Conservation (phyloP, 2,329 filamentous ascomycete genomes). For the Claviceps spartinae region DNA sequence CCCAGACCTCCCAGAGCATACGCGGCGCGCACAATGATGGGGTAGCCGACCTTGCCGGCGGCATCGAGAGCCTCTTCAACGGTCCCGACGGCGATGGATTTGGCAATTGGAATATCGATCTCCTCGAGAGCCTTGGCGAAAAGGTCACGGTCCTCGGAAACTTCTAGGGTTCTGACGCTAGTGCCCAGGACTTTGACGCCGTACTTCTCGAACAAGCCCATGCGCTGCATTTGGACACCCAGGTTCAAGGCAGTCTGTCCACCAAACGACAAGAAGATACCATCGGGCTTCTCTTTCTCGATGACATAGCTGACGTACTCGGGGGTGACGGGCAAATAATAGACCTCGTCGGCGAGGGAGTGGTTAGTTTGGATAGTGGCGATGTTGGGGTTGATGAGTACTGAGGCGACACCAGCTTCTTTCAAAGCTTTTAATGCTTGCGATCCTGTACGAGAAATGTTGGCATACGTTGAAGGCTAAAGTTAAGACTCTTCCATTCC, state of each 20-base stretch:
- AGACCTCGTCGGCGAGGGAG: conserved; percentile 89
- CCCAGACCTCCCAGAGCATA: conserved; percentile 94
- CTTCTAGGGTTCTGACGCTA: conserved; percentile 84
- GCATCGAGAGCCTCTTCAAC: conserved; percentile 86
- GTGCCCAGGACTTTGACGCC: conserved; percentile 93
- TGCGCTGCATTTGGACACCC: conserved; percentile 92
- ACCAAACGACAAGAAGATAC: conserved; percentile 93
- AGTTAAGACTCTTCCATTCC: not conserved
- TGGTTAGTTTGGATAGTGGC: conserved; percentile 97
- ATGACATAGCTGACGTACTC: conserved; percentile 98
- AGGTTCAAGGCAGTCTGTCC: conserved; percentile 95
- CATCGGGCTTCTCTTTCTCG: conserved; percentile 88
- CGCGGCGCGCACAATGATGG: conserved; percentile 93
- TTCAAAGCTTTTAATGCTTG: conserved; percentile 95
- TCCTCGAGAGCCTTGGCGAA: conserved; percentile 93
- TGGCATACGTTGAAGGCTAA: conserved; percentile 4
- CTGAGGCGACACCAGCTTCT: conserved; percentile 80
- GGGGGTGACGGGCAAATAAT: conserved; percentile 93
- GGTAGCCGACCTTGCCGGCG: conserved; percentile 78
- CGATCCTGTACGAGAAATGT: conserved; percentile 46
- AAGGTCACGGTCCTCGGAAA: conserved; percentile 88
- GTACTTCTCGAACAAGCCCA: conserved; percentile 90
- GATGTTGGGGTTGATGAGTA: conserved; percentile 96
- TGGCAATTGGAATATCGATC: conserved; percentile 93
- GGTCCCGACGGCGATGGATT: conserved; percentile 84